Evolutionary conservation across 2,329 filamentous ascomycete species (phyloP), one percentile per base, ranked within the genome.

Genomic region (Gnomoniopsis smithogilvyi): DNA sequence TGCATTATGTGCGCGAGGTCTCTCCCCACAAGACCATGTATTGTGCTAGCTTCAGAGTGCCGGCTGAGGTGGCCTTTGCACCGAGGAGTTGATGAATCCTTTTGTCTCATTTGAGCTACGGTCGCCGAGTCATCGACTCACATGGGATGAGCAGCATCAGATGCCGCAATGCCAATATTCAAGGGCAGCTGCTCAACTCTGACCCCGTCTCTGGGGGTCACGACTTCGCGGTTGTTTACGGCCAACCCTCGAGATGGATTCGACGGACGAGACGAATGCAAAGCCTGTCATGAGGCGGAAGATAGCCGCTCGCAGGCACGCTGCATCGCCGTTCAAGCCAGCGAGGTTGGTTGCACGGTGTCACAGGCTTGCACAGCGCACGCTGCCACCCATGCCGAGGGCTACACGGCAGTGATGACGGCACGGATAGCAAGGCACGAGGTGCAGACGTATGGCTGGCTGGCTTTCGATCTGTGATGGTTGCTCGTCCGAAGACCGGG

Each of bases 21-120:
- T 91, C 92, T 60, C 95, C 95, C 6, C 89, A 91, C 69, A 99
- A 99, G 80, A 85, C 89, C 70, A 97, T 97, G 93, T 98, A 94
- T 73, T 98, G 95, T 73, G 94, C 92, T 33, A 96, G 87, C 65
- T 98, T 99, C 75, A 85, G 92, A 63, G 71, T 99, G 61, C 95
- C 95, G 2, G 75, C 79, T 36, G 86, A 91, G 67, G 91, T 97
- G 6, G 95, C 93, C 15, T 97, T 96, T 76, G 80, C 83, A 24
- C 63, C 75, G 50, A 67, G 72, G 63, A 50, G 45, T 3, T 69
- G 46, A 58, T 12, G 12, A 26, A 15, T 10, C 19, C 26, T 24
- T 15, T 33, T 7, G 12, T 12, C 22, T 45, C 56, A 43, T 61
- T 34, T 33, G 33, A 19, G 22, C 38, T 50, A 52, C 48, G 55